phyloP scores from a whole-genome alignment of 257 asterid genomes.

The Orobanche coerulescens region DNA sequence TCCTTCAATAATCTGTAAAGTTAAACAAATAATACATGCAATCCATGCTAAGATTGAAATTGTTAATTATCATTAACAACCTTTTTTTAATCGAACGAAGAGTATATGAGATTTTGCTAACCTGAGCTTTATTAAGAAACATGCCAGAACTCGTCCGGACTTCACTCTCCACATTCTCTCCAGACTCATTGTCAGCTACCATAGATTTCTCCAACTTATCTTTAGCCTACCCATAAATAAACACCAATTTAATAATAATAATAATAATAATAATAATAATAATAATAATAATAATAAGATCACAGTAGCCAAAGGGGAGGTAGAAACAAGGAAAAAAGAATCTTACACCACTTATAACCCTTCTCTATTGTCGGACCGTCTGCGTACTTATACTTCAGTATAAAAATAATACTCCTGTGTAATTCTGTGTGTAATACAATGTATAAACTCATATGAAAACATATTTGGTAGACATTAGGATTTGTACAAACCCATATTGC shows the following conservation, averaged over 20 bases:
- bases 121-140: slow-evolving; percentile 71
- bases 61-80: background rate
- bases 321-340: slow-evolving; percentile 12
- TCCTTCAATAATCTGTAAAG: background rate
- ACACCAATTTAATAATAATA: slow-evolving; percentile 19
- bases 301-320: background rate
- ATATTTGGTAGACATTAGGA: no score
- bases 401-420: no score
- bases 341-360: background rate
- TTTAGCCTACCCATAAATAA: slow-evolving; percentile 53
- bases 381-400: no score
- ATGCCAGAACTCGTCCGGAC: slow-evolving; percentile 92
- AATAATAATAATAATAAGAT: background rate
- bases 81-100: slow-evolving; percentile 4
- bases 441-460: no score
- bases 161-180: slow-evolving; percentile 79
- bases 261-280: slow-evolving; percentile 6
- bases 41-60: background rate
- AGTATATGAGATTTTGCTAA: slow-evolving; percentile 20
- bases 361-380: no score
- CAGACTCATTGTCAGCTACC: slow-evolving; percentile 91
- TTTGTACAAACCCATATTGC: no score
- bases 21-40: slow-evolving; percentile 1
- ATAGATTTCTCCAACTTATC: slow-evolving; percentile 84
- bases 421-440: no score